Evolutionary conservation across 2,329 filamentous ascomycete genomes (phyloP), one percentile per base, ranked within the genome.

Genomic region (Neodidymelliopsis sp.): DNA sequence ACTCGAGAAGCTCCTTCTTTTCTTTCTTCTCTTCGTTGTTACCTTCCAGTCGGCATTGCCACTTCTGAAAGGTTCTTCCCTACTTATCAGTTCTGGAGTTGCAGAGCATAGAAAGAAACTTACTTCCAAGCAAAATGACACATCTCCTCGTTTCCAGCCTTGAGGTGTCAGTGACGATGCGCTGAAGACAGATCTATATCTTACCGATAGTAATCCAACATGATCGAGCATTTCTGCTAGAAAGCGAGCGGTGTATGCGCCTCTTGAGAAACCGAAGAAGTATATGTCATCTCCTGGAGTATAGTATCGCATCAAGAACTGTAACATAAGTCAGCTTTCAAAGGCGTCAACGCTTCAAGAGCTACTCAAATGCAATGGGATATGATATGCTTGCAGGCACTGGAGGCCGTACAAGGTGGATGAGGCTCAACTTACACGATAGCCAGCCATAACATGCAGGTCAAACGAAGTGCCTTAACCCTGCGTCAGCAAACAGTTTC

Each of bases 91-190:
- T n/a, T 12, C 15, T 3, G 10, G 5, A 2, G 4, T 9, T n/a
- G 8, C 5, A 15, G 11, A 30, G 11, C 11, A 6, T 15, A 6
- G n/a, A 12, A 2, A 18, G 2, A 4, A 7, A 57, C 62, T 48
- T 39, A 67, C 67, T 89, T 91, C 89, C 90, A 94, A 0, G 89
- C 90, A 67, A 95, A 95, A 4, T 82, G 79, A 40, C 90, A 85
- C 85, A 94, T 87, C 59, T 94, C 90, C 65, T 95, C 89, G 60
- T 95, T 95, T 9, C 90, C 90, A 40, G 89, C 86, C 64, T 69
- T 25, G 3, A 6, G 35, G 11, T 10, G 11, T 50, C 15, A 25
- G 31, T 27, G 9, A 30, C 8, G 2, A 13, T 24, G 22, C 2
- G 20, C 20, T 9, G 6, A 5, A 10, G 4, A 13, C 16, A 3